Percentiles rank a stretch among this genome's conserved stretches.
Evolutionary conservation across 202 grass and related monocot species (phyloP).

Genomic region (Hordeum pubiflorum): DNA sequence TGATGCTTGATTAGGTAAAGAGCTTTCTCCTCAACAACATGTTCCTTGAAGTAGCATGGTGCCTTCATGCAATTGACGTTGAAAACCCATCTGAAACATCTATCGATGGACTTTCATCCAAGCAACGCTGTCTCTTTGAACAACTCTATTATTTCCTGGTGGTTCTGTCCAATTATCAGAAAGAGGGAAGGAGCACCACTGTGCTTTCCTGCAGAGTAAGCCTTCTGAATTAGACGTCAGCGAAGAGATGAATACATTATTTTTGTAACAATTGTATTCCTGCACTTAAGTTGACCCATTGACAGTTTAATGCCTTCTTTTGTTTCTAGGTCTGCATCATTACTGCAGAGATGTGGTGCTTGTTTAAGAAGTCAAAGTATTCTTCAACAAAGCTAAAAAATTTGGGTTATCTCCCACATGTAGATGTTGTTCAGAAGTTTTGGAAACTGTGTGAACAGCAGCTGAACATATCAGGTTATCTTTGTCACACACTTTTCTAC

Average conservation of each 20-base stretch:
- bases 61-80: conserved; percentile 57
- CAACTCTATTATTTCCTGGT: conserved; percentile 71
- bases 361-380: conserved; percentile 88
- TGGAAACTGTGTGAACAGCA: conserved; percentile 83
- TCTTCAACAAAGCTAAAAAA: conserved; percentile 73
- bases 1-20: conserved; percentile 63
- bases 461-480: conserved; percentile 78
- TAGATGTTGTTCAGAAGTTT: conserved; percentile 73
- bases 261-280: not conserved
- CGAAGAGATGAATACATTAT: not conserved
- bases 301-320: conserved; percentile 12
- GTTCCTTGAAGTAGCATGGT: conserved; percentile 92
- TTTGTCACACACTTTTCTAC: not conserved
- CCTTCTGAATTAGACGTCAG: conserved; percentile 10
- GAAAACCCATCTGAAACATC: conserved; percentile 71
- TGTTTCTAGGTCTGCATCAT: conserved; percentile 75
- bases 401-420: conserved; percentile 71
- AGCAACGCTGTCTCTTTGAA: conserved; percentile 63
- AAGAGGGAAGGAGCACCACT: conserved; percentile 68
- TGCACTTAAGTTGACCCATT: not conserved
- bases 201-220: conserved; percentile 85
- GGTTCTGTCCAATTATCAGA: conserved; percentile 54
- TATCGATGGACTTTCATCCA: conserved; percentile 60
- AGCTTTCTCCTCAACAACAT: conserved; percentile 94
- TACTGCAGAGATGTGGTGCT: conserved; percentile 87